phyloP scores from a whole-genome alignment of 164 flowering plant species.

The Annona squamosa region DNA sequence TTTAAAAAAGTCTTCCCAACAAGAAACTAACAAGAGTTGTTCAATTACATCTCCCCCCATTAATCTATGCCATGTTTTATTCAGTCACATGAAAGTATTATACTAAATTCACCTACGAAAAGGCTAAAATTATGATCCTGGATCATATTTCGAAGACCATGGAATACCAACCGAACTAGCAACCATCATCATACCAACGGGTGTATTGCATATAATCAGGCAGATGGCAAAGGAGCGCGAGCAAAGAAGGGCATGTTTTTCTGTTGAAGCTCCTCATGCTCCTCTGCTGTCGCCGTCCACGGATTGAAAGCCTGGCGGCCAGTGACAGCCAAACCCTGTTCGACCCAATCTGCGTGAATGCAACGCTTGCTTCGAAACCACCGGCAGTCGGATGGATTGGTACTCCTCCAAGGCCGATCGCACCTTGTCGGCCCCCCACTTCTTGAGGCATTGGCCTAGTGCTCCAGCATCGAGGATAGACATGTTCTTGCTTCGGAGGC shows the following conservation, averaged over 20 bases:
- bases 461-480: constrained; percentile 67
- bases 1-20: no score
- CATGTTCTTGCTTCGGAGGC: constrained; percentile 89
- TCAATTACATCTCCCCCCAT: no score
- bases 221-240: constrained; percentile 24
- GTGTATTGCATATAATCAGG: no score
- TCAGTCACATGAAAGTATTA: no score
- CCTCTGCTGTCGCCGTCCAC: constrained; percentile 28
- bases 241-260: constrained; percentile 64
- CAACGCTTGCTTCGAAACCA: constrained; percentile 60
- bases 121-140: no score
- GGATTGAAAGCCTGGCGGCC: constrained; percentile 43
- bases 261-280: constrained; percentile 50
- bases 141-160: no score
- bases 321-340: constrained; percentile 54
- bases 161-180: no score
- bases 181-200: no score
- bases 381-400: constrained; percentile 55
- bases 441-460: constrained; percentile 57
- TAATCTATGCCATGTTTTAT: no score
- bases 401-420: constrained; percentile 54
- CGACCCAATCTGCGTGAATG: constrained; percentile 62
- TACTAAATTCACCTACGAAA: no score
- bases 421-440: constrained; percentile 48
- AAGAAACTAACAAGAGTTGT: no score